These are phyloP conservation scores for Aegilops speltoides DNA, from an alignment of 176 grass and related monocot species.

Conservation along the genomic window DNA sequence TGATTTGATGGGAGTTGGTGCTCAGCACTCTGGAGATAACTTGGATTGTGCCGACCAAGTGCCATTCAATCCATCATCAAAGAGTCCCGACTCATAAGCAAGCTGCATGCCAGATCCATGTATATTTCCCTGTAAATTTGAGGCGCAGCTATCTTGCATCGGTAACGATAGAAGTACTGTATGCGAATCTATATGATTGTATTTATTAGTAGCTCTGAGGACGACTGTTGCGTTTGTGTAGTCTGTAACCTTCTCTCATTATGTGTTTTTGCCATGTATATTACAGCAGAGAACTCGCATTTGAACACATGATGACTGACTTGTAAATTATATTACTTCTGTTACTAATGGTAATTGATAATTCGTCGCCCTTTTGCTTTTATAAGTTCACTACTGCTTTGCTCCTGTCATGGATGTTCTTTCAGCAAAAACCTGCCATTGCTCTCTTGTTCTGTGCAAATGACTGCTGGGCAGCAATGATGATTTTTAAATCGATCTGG, in stretches of 20 bases:
- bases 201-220: slow-evolving; percentile 9
- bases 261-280: slow-evolving; percentile 7
- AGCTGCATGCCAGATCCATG: neutral
- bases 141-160: neutral
- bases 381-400: neutral
- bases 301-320: neutral
- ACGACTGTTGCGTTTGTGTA: neutral
- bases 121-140: slow-evolving; percentile 14
- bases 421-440: neutral
- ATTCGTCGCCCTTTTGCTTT: neutral
- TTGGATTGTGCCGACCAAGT: slow-evolving; percentile 76
- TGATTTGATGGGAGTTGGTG: slow-evolving; percentile 71
- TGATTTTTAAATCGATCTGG: slow-evolving; percentile 1
- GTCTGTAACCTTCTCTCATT: slow-evolving; percentile 2
- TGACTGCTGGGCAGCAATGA: neutral
- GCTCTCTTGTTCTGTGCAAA: neutral
- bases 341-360: neutral
- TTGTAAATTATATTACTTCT: neutral
- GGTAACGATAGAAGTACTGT: neutral
- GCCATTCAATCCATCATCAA: slow-evolving; percentile 65
- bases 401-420: neutral
- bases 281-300: slow-evolving; percentile 27
- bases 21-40: slow-evolving; percentile 58
- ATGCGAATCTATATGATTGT: neutral
- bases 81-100: slow-evolving; percentile 26